These are phyloP conservation scores for Zygotorulaspora sp. DNA, from an alignment of 805 yeast species.

Conservation along the genomic window DNA sequence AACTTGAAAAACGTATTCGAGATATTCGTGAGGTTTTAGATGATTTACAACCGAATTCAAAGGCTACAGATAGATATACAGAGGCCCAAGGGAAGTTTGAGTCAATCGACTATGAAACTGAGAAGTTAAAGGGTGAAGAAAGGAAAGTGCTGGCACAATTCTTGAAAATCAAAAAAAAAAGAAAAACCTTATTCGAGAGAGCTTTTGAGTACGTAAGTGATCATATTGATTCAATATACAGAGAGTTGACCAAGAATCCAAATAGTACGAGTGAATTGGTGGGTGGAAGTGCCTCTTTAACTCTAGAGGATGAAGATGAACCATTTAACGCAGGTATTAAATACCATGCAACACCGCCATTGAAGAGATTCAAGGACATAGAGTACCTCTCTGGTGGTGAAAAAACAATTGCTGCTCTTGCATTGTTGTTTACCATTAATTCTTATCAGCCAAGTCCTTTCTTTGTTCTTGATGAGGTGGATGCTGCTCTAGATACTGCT, in stretches of 20 bases:
- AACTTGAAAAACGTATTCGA: conserved; percentile 40
- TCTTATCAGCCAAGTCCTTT: conserved; percentile 91
- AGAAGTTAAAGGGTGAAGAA: conserved; percentile 57
- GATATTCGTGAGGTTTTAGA: conserved; percentile 34
- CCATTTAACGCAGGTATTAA: conserved; percentile 80
- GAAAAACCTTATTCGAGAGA: conserved; percentile 59
- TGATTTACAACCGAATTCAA: conserved; percentile 68
- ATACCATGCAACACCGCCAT: conserved; percentile 94
- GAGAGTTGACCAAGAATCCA: conserved; percentile 67
- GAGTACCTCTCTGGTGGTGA: conserved; percentile 94
- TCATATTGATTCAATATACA: conserved; percentile 70
- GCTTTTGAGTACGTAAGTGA: conserved; percentile 75
- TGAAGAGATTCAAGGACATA: conserved; percentile 90
- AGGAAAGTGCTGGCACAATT: conserved; percentile 50
- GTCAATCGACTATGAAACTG: conserved; percentile 61
- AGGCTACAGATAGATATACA: conserved; percentile 69
- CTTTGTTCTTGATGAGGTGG: conserved; percentile 95
- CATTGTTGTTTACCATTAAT: conserved; percentile 85
- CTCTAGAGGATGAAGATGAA: conserved; percentile 83
- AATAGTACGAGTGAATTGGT: conserved; percentile 57
- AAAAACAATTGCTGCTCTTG: conserved; percentile 92
- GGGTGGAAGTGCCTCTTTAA: conserved; percentile 91
- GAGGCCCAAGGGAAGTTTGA: conserved; percentile 60
- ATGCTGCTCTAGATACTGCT: conserved; percentile 90
- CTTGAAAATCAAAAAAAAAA: conserved; percentile 50